A percentile compares a stretch with the other conserved stretches of the same genome.
Evolutionary conservation across 2,329 filamentous ascomycete species (phyloP).

Genomic region (Claviceps humidiphila): DNA sequence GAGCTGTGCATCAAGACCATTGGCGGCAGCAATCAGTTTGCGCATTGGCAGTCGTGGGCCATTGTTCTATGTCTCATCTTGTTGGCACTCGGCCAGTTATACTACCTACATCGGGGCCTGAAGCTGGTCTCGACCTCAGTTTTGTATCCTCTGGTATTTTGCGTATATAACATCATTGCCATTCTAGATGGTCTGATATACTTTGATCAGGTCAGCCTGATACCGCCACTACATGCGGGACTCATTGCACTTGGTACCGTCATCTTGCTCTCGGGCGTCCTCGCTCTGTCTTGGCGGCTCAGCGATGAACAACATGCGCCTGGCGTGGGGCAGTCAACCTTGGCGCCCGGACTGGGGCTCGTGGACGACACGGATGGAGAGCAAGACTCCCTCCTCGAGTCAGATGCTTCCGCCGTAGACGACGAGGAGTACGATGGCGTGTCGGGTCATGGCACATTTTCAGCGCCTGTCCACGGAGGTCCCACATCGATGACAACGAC

Average conservation of each 20-base stretch:
- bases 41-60: constrained; percentile 88
- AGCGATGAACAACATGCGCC: constrained; percentile 60
- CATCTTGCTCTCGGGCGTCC: constrained; percentile 74
- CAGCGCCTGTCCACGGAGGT: constrained; percentile 21
- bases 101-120: constrained; percentile 85
- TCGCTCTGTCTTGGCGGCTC: constrained; percentile 87
- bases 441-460: constrained; percentile 35
- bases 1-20: constrained; percentile 81
- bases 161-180: constrained; percentile 97
- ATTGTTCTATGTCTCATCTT: constrained; percentile 70
- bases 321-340: constrained; percentile 49
- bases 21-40: constrained; percentile 83
- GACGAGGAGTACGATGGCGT: constrained; percentile 30
- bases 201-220: constrained; percentile 74
- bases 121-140: constrained; percentile 93
- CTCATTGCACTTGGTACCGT: constrained; percentile 78
- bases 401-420: constrained; percentile 29
- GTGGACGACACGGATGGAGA: constrained; percentile 55
- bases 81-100: constrained; percentile 80
- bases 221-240: constrained; percentile 62
- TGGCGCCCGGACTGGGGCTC: constrained; percentile 73
- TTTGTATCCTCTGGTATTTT: constrained; percentile 93
- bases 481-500: constrained; percentile 5
- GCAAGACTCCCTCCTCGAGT: constrained; percentile 41
- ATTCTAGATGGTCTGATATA: constrained; percentile 96